Conservation (phyloP, 2,329 filamentous ascomycete species). For the Nemania serpens region DNA sequence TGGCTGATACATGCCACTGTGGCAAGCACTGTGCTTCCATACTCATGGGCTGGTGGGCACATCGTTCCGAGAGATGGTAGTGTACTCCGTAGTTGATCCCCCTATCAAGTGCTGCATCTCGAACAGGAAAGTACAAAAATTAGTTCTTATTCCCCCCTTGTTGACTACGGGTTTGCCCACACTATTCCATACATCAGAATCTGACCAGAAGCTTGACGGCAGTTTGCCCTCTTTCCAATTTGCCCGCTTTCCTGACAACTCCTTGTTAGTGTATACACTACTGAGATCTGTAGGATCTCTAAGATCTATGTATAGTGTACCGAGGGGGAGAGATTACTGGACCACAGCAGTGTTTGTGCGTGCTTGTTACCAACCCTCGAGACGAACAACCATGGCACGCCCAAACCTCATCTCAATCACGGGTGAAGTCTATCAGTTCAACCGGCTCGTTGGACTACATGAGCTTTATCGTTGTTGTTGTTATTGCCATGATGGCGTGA, state of each 20-base stretch:
- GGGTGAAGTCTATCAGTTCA: constrained; percentile 5
- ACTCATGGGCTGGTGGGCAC: constrained; percentile 20
- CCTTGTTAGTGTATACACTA: too few relatives aligned
- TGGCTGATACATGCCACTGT: constrained; percentile 20
- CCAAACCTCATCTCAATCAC: constrained; percentile 4
- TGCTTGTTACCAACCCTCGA: constrained; percentile 12
- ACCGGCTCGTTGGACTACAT: not conserved
- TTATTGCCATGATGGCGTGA: not conserved
- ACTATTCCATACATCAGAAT: too few relatives aligned
- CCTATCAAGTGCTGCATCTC: constrained; percentile 24
- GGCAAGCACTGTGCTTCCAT: constrained; percentile 24
- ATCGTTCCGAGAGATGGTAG: constrained; percentile 15
- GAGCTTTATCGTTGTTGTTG: not conserved
- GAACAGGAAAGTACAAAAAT: constrained; percentile 21
- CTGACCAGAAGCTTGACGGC: constrained; percentile 18
- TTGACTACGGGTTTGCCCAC: constrained; percentile 10
- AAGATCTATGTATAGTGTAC: not conserved
- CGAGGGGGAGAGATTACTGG: constrained; percentile 7
- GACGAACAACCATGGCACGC: constrained; percentile 7
- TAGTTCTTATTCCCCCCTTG: constrained; percentile 15
- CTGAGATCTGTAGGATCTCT: constrained; percentile 14
- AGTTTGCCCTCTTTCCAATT: constrained; percentile 19
- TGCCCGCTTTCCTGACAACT: constrained; percentile 3
- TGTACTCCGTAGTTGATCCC: constrained; percentile 11
- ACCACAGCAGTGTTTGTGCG: constrained; percentile 14